Percentiles rank a stretch among this genome's conserved stretches.
phyloP scores from a whole-genome alignment of 2,329 filamentous ascomycete genomes.

The Metarhizium brunneum region DNA sequence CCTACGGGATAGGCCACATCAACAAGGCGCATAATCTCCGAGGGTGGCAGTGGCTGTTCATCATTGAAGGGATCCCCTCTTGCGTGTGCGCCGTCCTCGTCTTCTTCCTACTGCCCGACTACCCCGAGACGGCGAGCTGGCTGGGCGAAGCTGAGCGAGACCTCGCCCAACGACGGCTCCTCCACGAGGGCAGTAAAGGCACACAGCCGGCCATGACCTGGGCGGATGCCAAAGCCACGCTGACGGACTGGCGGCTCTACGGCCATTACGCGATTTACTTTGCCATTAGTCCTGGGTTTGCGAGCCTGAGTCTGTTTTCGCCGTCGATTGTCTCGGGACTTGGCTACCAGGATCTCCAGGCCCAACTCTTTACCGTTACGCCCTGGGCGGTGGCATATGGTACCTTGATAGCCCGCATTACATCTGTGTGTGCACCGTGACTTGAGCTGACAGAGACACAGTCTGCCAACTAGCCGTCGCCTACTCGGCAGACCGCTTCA shows the following conservation, averaged over 20 bases:
- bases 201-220: conserved; percentile 54
- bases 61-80: conserved; percentile 57
- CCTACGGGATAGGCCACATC: conserved; percentile 65
- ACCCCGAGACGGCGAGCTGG: conserved; percentile 55
- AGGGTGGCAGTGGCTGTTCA: conserved; percentile 61
- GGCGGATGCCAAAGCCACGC: conserved; percentile 58
- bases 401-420: conserved; percentile 10
- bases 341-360: conserved; percentile 40
- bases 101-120: conserved; percentile 61
- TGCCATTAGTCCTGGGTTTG: conserved; percentile 45
- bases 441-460: conserved; percentile 6
- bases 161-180: conserved; percentile 37
- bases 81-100: conserved; percentile 51
- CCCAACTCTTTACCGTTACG: conserved; percentile 58
- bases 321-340: conserved; percentile 50
- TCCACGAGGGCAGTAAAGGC: conserved; percentile 41
- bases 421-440: too few relatives aligned
- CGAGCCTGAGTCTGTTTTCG: conserved; percentile 51
- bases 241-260: conserved; percentile 59
- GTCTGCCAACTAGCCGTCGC: conserved; percentile 34
- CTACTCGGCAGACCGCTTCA: conserved; percentile 55
- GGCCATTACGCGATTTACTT: conserved; percentile 51
- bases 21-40: conserved; percentile 50
- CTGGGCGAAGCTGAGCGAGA: conserved; percentile 50
- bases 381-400: conserved; percentile 53